Percentiles rank a stretch among this genome's conserved stretches.
Conservation (phyloP, 2,329 filamentous ascomycete genomes). For the Cladosporium velox region DNA sequence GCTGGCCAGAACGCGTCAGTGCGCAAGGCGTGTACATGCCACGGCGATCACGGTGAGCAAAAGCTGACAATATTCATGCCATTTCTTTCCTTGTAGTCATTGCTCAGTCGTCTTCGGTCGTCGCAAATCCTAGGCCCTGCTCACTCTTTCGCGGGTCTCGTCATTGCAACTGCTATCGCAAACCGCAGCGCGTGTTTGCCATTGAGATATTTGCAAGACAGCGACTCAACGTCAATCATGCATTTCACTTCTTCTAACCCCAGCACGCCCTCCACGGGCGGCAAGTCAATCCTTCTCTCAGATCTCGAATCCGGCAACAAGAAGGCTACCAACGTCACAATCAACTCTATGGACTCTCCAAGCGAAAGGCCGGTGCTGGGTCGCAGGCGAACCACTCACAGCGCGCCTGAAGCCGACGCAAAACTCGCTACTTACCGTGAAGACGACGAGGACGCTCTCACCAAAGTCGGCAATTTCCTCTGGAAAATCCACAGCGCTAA, state of each 20-base stretch:
- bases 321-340: constrained; percentile 21
- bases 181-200: background rate
- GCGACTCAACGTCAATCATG: background rate
- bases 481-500: constrained; percentile 65
- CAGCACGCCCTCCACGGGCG: constrained; percentile 8
- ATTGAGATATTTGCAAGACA: background rate
- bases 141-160: constrained; percentile 8
- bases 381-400: constrained; percentile 26
- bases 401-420: constrained; percentile 22
- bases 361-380: constrained; percentile 27
- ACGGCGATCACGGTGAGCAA: background rate
- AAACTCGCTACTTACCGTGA: background rate
- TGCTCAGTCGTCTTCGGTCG: background rate
- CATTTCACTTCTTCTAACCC: constrained; percentile 14
- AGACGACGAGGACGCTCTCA: constrained; percentile 61
- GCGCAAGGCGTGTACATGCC: constrained; percentile 21
- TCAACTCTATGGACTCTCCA: constrained; percentile 25
- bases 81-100: background rate
- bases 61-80: background rate
- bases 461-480: constrained; percentile 67
- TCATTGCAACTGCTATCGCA: background rate
- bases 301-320: constrained; percentile 28
- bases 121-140: background rate
- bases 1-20: constrained; percentile 17
- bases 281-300: constrained; percentile 18